Evolutionary conservation across 352 stramenopile genomes (phyloP).

Genomic region (Phytophthora agathidicida): DNA sequence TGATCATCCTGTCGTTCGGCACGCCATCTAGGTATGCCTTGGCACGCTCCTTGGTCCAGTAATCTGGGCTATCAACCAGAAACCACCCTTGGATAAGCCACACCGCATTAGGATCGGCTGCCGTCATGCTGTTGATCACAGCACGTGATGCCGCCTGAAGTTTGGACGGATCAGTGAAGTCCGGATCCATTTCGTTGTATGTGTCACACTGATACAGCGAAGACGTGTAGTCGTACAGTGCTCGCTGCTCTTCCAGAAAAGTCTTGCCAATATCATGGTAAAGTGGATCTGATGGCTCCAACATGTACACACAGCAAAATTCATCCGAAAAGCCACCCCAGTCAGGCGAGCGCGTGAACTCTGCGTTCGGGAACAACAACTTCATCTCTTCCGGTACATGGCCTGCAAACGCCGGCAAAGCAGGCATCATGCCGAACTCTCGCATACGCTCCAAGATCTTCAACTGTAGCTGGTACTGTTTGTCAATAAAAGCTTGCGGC

Average conservation of each 20-base stretch:
- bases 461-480: constrained; percentile 77
- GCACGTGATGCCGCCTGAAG: constrained; percentile 62
- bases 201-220: constrained; percentile 84
- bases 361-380: constrained; percentile 67
- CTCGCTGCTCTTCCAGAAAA: constrained; percentile 76
- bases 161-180: constrained; percentile 54
- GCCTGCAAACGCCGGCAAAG: constrained; percentile 89
- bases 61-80: constrained; percentile 62
- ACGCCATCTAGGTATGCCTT: constrained; percentile 61
- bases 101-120: constrained; percentile 69
- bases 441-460: constrained; percentile 85
- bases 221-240: constrained; percentile 74
- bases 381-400: constrained; percentile 89
- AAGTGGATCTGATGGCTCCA: constrained; percentile 81
- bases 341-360: constrained; percentile 82
- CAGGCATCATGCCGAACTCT: constrained; percentile 90
- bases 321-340: constrained; percentile 82
- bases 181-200: constrained; percentile 86
- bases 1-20: constrained; percentile 72
- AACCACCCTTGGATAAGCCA: constrained; percentile 89
- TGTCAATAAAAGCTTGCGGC: constrained; percentile 85
- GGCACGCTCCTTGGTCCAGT: constrained; percentile 72
- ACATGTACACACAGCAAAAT: constrained; percentile 86
- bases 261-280: constrained; percentile 81
- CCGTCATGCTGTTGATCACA: constrained; percentile 78